Evolutionary conservation across 768 basidiomycete genomes (phyloP).

Genomic region (Collybia sordida): DNA sequence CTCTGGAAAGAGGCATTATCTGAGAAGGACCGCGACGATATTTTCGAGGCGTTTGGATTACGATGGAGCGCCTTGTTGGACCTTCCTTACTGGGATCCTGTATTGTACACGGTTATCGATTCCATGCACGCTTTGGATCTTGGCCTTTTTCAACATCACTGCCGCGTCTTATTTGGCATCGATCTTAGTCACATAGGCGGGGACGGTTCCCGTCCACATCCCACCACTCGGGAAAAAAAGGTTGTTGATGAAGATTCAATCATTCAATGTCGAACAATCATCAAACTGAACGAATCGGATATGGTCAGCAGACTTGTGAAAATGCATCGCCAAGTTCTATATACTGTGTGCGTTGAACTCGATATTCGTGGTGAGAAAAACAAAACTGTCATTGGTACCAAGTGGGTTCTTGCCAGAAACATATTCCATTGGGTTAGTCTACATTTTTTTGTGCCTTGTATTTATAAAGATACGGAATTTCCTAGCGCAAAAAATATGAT

Average conservation of each 20-base stretch:
- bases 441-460: no score
- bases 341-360: constrained; percentile 21
- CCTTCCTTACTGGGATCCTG: constrained; percentile 28
- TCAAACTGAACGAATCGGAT: no score
- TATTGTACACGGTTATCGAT: constrained; percentile 18
- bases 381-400: constrained; percentile 19
- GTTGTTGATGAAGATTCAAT: constrained; percentile 1
- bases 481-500: no score
- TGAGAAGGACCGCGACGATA: no score
- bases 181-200: constrained; percentile 14
- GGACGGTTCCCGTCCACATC: constrained; percentile 9
- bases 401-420: constrained; percentile 19
- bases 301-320: not conserved
- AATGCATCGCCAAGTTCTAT: constrained; percentile 17
- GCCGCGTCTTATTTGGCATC: constrained; percentile 20
- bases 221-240: not conserved
- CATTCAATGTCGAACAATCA: no score
- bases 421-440: constrained; percentile 21
- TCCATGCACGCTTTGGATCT: constrained; percentile 26
- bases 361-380: constrained; percentile 11
- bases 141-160: constrained; percentile 16
- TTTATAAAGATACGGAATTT: no score
- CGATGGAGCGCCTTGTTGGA: constrained; percentile 24
- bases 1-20: no score
- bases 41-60: no score